Percentiles rank a stretch among this genome's conserved stretches.
These are phyloP conservation scores for Leishmania arabica DNA, from an alignment of 208 protist species.

Conservation along the genomic window DNA sequence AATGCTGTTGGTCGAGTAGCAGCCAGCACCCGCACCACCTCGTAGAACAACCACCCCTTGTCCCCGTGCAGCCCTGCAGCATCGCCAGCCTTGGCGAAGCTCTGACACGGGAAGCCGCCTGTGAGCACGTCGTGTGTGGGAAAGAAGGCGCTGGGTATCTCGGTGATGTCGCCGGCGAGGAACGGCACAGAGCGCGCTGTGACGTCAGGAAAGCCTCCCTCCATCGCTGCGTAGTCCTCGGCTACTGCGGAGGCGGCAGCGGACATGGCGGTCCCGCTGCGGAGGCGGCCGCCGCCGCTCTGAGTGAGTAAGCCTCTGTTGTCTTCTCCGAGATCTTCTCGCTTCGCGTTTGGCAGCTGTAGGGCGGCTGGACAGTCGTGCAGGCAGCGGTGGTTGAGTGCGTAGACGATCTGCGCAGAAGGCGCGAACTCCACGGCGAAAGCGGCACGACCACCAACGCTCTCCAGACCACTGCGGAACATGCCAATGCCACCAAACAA, in stretches of 20 bases:
- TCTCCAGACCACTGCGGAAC: slow-evolving; percentile 75
- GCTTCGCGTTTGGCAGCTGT: slow-evolving; percentile 23
- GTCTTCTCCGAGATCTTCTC: neutral
- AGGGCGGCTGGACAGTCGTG: slow-evolving; percentile 12
- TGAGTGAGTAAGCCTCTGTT: neutral
- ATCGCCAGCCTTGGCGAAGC: slow-evolving; percentile 68
- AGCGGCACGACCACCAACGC: slow-evolving; percentile 48
- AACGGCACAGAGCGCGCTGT: slow-evolving; percentile 6
- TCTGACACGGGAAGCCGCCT: slow-evolving; percentile 87
- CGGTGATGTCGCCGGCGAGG: slow-evolving; percentile 69
- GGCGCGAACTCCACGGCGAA: slow-evolving; percentile 73
- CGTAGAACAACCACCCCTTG: slow-evolving; percentile 76
- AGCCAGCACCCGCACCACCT: slow-evolving; percentile 72
- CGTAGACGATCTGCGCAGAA: slow-evolving; percentile 52
- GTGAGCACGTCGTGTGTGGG: slow-evolving; percentile 75
- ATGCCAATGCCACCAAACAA: slow-evolving; percentile 92
- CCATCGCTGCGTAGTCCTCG: neutral
- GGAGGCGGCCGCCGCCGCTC: neutral
- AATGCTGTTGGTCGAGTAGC: slow-evolving; percentile 46
- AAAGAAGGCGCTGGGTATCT: slow-evolving; percentile 60
- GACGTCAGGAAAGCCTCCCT: neutral
- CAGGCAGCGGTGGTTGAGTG: slow-evolving; percentile 48
- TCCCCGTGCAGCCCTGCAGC: slow-evolving; percentile 47
- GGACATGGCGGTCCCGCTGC: neutral
- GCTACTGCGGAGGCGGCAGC: slow-evolving; percentile 3